Evolutionary conservation across 208 protist species (phyloP).

Genomic region (Vickermania ingenoplastis): DNA sequence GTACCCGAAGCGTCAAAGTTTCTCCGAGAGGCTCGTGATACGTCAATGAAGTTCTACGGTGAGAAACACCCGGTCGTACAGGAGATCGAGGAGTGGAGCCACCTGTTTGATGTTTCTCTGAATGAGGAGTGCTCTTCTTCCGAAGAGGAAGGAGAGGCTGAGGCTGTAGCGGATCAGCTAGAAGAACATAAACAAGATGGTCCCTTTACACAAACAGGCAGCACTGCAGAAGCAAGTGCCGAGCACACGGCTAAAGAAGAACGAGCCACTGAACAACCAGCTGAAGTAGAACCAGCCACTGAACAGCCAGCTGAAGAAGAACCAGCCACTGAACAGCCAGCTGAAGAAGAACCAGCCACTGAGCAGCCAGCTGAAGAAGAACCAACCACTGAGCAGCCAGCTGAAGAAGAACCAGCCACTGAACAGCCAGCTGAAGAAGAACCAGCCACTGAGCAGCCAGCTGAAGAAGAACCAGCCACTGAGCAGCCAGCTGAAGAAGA

Average conservation of each 20-base stretch:
- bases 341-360: not conserved
- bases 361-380: not conserved
- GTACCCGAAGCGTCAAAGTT: slow-evolving; percentile 33
- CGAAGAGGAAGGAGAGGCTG: not conserved
- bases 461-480: not conserved
- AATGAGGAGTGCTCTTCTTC: not conserved
- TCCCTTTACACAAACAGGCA: not conserved
- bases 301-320: not conserved
- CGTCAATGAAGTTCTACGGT: slow-evolving; percentile 65
- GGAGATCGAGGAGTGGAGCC: slow-evolving; percentile 71
- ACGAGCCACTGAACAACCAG: not conserved
- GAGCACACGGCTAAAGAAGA: not conserved
- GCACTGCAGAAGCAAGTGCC: not conserved
- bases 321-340: not conserved
- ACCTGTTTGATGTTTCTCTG: slow-evolving; percentile 38
- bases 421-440: not conserved
- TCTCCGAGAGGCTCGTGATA: slow-evolving; percentile 27
- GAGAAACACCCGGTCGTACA: slow-evolving; percentile 63
- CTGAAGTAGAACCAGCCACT: not conserved
- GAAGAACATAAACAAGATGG: not conserved
- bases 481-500: not conserved
- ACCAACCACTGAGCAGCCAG: not conserved
- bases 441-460: not conserved
- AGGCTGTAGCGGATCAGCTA: not conserved
- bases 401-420: not conserved